Percentiles rank a stretch among this genome's conserved stretches.
phyloP scores from a whole-genome alignment of 345 rosid species.

The Boechera divaricarpa region DNA sequence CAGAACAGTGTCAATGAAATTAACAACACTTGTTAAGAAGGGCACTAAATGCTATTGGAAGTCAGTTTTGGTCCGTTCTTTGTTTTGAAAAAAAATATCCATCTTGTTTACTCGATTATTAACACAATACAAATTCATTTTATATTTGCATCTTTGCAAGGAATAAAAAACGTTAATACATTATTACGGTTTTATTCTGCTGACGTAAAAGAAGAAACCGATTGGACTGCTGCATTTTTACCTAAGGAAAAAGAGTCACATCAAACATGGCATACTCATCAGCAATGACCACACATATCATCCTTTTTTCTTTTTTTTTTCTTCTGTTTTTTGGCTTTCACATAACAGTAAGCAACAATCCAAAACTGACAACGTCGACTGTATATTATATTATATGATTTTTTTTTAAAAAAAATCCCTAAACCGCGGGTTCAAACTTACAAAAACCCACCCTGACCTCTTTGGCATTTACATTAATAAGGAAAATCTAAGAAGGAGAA shows the following conservation, averaged over 20 bases:
- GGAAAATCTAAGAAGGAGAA: neutral
- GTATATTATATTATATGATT: neutral
- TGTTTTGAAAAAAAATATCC: neutral
- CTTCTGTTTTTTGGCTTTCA: neutral
- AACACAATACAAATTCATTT: neutral
- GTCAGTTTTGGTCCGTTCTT: neutral
- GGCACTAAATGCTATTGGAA: neutral
- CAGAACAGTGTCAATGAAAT: conserved; percentile 2
- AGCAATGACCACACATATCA: neutral
- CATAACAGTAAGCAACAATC: conserved; percentile 18
- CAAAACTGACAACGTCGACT: neutral
- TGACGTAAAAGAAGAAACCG: conserved; percentile 15
- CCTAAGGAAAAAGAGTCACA: neutral
- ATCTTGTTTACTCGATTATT: neutral
- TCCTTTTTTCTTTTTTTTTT: neutral
- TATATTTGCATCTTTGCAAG: neutral
- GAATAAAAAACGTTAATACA: too few relatives aligned
- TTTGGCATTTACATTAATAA: conserved; percentile 26
- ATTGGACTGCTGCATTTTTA: conserved; percentile 12
- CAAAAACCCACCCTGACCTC: conserved; percentile 22
- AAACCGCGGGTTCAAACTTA: conserved; percentile 27
- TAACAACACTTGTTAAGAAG: neutral
- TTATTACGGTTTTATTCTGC: neutral
- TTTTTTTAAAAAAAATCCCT: neutral
- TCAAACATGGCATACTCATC: conserved; percentile 2